Evolutionary conservation across 441 rosid genomes (phyloP), one percentile per base, ranked within the genome.

Genomic region (Sinapis alba): DNA sequence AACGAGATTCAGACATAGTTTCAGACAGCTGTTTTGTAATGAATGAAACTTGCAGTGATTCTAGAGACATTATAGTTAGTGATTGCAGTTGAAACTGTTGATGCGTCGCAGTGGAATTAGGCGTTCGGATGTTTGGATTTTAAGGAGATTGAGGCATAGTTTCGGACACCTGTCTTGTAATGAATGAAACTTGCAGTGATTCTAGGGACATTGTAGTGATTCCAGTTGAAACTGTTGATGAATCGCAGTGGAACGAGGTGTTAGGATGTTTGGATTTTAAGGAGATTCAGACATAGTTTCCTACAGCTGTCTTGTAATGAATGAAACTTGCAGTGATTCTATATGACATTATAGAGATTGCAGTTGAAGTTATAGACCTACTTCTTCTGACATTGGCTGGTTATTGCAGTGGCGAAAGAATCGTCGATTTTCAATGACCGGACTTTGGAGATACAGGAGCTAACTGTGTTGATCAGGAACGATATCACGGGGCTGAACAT

Each of bases 401-500:
- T 28, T 41, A 53, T 41, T 38, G 79, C 85, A 92, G 96, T 95
- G 89, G 92, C 93, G 0, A 95, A 88, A 72, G 87, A 85, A 80
- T 91, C 99, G 20, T 91, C 97, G 2, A 93, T 93, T 87, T 95
- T 95, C 78, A 84, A 91, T 80, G 99, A 95, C 81, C 93, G 94
- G 2, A 83, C 86, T 6, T 68, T 91, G 60, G 93, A 93, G 62
- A 91, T 95, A 80, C 96, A 95, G 72, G 94, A 95, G 77, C 68
- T 91, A 69, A 95, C 96, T 28, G 87, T 77, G 23, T 72, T 95
- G 86, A 87, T 95, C 66, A 95, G 92, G 88, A 85, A 90, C 61
- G 93, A 93, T 16, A 85, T 92, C 65, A 91, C 93, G 7, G 83
- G 87, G 13, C 77, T 91, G 70, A 93, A 95, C 34, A 73, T 76